A percentile compares a stretch with the other conserved stretches of the same genome.
phyloP scores from a whole-genome alignment of 1,139 yeast species.

The Blastobotrys arbuscula region DNA sequence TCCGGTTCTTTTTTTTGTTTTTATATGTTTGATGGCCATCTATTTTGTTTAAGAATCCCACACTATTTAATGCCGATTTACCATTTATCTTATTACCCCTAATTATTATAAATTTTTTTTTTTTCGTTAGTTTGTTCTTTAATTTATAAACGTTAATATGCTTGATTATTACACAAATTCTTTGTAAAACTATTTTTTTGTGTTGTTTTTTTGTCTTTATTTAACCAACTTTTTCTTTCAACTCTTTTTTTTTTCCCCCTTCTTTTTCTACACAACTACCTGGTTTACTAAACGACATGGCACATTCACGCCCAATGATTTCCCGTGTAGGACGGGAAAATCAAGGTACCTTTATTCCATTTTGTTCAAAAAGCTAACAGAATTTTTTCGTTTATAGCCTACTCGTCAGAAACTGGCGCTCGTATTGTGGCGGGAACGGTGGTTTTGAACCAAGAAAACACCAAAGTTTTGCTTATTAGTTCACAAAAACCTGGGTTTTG shows the following conservation, averaged over 20 bases:
- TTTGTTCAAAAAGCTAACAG: not conserved
- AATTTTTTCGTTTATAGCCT: not conserved
- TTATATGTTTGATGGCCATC: too few relatives aligned
- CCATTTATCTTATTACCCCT: too few relatives aligned
- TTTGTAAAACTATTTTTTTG: not conserved
- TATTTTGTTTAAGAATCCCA: too few relatives aligned
- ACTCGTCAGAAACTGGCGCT: conserved; percentile 51
- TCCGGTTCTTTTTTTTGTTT: too few relatives aligned
- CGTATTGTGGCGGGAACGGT: conserved; percentile 90
- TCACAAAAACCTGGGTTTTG: conserved; percentile 60
- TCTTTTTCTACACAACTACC: not conserved
- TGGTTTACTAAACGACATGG: not conserved
- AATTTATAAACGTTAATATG: too few relatives aligned
- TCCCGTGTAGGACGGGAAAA: conserved; percentile 12
- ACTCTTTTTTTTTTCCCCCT: not conserved
- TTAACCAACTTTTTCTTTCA: too few relatives aligned
- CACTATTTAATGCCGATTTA: too few relatives aligned
- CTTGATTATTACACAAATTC: not conserved
- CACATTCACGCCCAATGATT: conserved; percentile 5
- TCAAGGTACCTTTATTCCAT: not conserved
- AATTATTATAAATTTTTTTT: too few relatives aligned
- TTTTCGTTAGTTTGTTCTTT: too few relatives aligned
- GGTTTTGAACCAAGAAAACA: conserved; percentile 52
- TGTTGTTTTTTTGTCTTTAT: not conserved
- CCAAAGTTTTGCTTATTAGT: conserved; percentile 68